Base-by-base conservation (phyloP, 139 green algal genomes). In the Chlorokybus atmophyticus region DNA sequence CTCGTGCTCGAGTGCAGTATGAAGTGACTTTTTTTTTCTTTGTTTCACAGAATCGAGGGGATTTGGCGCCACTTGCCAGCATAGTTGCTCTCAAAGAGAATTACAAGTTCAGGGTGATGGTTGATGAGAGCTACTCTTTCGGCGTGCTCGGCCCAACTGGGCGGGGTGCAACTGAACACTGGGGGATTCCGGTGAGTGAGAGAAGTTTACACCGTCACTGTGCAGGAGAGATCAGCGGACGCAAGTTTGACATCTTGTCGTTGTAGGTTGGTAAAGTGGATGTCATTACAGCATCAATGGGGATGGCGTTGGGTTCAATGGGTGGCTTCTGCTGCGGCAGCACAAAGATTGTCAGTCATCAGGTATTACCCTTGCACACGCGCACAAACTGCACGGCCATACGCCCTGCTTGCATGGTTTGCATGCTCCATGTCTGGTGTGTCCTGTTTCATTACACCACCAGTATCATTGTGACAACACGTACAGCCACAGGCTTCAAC, bases 121-220 rank as follows among this genome's bases (percentile, higher is more conserved):
- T 99, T 40, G 91, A 99, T 48, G 91, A 99, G 70, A 84, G 73
- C 5, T 31, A 88, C 54, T 73, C 80, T 0, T 77, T 98, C 41
- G 91, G 91, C 1, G 83, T 94, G 53, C 74, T 98, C 63, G 91
- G 91, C 0, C 10, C 40, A 1, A 81, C 49, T 2, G 91, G 89
- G 1, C 76, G 86, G 0, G 91, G 91, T 7, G 81, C 85, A 0
- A 76, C 68, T 21, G 89, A 99, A 66, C 78, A 93, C 49, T 83
- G 68, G 31, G 85, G 82, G 4, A 68, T 93, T 1, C 47, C 69
- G 28, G 42, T 60, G 4, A 64, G 24, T 59, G 6, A 6, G 4
- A 44, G 35, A 14, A 44, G 14, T 69, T 80, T 0, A 60, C n/a
- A n/a, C n/a, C n/a, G n/a, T n/a, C n/a, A n/a, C n/a, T n/a, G n/a